Evolutionary conservation across 148 eudicot species (phyloP), one percentile per base, ranked within the genome.

Genomic region (Pharnaceum exiguum): DNA sequence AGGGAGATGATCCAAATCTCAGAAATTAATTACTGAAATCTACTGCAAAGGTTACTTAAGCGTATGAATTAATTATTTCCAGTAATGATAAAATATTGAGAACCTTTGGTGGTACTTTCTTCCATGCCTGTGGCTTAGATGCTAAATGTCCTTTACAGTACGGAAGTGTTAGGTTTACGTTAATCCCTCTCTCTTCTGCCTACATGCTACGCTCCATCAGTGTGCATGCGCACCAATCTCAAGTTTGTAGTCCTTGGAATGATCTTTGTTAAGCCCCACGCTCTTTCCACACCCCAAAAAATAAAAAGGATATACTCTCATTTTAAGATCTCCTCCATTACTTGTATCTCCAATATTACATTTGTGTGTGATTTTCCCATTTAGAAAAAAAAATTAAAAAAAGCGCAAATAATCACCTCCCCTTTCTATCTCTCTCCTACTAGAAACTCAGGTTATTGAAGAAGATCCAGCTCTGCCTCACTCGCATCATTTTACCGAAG

Each of bases 81-180:
- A 3, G 18, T 49, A 38, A 45, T 59, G 18, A 25, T 37, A 39
- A 19, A 11, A 17, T 17, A 17, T 16, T n/a, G 10, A n/a, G 16
- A 18, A 31, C 6, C n/a, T 23, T 42, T 35, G 27, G 40, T 13
- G 35, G 35, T 25, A 22, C 31, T 25, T 6, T 10, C 16, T 33
- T 25, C 1, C 12, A 18, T 18, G 16, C 17, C 2, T 13, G 22
- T 1, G n/a, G n/a, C 12, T 51, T 30, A 30, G 19, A 12, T n/a
- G 35, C 35, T 22, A 21, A 4, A 28, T 37, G 71, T 67, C 63
- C 71, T 59, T 67, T 59, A 33, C 51, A 23, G 71, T 67, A 67
- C 71, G 71, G 65, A 59, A 42, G 23, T 51, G 58, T 58, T 40
- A 16, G n/a, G 36, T 66, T 30, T 39, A 48, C 50, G 51, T 57